Base-by-base conservation (phyloP, 306 rosid genomes). In the Spatholobus suberectus region DNA sequence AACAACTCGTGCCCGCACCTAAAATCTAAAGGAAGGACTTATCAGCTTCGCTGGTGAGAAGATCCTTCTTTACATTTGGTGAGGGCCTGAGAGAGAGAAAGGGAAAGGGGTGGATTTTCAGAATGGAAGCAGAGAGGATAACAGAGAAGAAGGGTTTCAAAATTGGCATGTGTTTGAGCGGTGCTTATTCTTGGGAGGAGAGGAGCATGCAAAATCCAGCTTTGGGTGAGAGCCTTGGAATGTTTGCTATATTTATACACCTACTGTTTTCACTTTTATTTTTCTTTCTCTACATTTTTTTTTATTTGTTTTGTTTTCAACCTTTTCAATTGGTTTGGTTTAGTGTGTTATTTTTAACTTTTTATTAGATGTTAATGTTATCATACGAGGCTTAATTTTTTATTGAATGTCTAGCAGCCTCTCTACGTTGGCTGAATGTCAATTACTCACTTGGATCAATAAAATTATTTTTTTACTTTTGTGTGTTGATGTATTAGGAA, bases 241-340 rank as follows among this genome's bases (percentile, higher is more conserved):
- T 76, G 58, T 76, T 46, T 73, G 81, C 93, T 85, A 85, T 91
- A 90, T 91, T 90, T 94, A 92, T 94, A 90, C 88, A 86, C 62
- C 29, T 3, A 0, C 24, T 65, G 47, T 61, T 38, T 26, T 23
- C 77, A 61, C 8, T 77, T 65, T 0, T 15, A 1, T 17, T 44
- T 54, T 41, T 1, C 5, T 2, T 37, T 2, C 6, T 54, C 1
- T 76, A 5, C 13, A 21, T 2, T n/a, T 41, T 1, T 29, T 61
- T 2, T 26, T 67, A 26, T 26, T 75, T 37, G 1, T 12, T 37
- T 20, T 20, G 4, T 3, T 52, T 20, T 77, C 21, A 14, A 13
- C 10, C 46, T 55, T 41, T 75, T 26, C 21, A 17, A 17, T 73
- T 63, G 5, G 15, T 35, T 32, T 37, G 7, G 5, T 1, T 37